Evolutionary conservation across 2,329 filamentous ascomycete species (phyloP), one percentile per base, ranked within the genome.

Genomic region (Penicillium crustosum): DNA sequence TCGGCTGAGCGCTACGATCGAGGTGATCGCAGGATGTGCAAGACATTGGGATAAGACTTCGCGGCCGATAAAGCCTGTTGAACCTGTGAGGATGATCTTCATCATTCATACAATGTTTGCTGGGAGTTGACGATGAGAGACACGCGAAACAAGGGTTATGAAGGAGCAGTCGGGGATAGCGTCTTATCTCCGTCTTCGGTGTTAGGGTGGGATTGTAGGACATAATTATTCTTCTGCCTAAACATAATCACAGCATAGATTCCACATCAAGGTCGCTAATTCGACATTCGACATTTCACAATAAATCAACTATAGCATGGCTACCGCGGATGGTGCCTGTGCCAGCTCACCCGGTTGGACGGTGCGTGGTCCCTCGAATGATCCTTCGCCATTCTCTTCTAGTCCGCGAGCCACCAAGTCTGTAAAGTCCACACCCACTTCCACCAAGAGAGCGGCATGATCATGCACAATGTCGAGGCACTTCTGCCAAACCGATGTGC

Each of bases 351-450:
- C 57, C 2, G 62, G 63, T 45, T 61, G 62, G 12, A 65, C 62
- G 12, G 60, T 58, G 7, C 61, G 61, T 29, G 58, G 49, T 2
- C 56, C 57, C 27, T 70, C 67, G 33, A 53, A 35, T 6, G 42
- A 53, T 10, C 49, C 42, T 15, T 71, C 69, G 15, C 61, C 64
- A 2, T 61, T 64, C 47, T 67, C 59, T 13, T 73, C 70, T 49
- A 78, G 58, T 7, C 71, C 86, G 63, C 82, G 82, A 17, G 89
- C 90, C 15, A 97, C 87, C 55, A 97, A 76, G 64, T 90, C 90
- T 55, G 84, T 85, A 71, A 99, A 97, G 74, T 99, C 93, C 33
- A 99, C 78, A 0, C 93, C 93, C 23, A 97, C 93, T 60, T 95
- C 90, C 6, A 84, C 83, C 58, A 99, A 78, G 79, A 94, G 86